Conservation (phyloP, 768 basidiomycete genomes). For the Russula sp. region DNA sequence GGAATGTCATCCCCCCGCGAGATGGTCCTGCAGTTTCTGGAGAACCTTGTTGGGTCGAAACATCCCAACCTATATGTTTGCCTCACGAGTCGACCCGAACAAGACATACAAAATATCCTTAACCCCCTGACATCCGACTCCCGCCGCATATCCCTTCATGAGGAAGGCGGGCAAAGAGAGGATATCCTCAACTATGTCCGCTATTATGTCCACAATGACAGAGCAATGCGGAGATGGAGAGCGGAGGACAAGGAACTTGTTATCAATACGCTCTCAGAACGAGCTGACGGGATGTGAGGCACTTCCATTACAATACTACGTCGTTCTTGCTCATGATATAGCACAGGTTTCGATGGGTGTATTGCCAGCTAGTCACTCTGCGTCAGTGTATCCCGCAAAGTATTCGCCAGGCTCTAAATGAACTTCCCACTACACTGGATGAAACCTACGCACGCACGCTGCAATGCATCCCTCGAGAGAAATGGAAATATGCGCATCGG, state of each 20-base stretch:
- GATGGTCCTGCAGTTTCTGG: neutral
- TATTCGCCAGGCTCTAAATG: neutral
- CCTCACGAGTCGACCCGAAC: conserved; percentile 9
- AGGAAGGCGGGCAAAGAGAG: conserved; percentile 2
- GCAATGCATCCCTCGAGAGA: neutral
- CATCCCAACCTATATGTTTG: neutral
- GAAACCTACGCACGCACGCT: conserved; percentile 1
- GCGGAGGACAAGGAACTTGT: neutral
- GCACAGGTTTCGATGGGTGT: conserved; percentile 2
- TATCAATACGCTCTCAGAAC: neutral
- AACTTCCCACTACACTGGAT: neutral
- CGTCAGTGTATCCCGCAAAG: neutral
- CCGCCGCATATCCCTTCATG: neutral
- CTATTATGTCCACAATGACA: neutral
- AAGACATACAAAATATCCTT: neutral
- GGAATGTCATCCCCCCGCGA: neutral
- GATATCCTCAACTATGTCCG: neutral
- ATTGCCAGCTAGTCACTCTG: neutral
- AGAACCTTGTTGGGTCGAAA: neutral
- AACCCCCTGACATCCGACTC: neutral
- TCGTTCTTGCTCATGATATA: neutral
- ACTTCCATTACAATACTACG: neutral
- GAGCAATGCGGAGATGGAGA: conserved; percentile 2
- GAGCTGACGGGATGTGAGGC: conserved; percentile 2
- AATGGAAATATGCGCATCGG: neutral